Conservation (phyloP, 164 flowering plant genomes). For the Vitis rotundifolia region DNA sequence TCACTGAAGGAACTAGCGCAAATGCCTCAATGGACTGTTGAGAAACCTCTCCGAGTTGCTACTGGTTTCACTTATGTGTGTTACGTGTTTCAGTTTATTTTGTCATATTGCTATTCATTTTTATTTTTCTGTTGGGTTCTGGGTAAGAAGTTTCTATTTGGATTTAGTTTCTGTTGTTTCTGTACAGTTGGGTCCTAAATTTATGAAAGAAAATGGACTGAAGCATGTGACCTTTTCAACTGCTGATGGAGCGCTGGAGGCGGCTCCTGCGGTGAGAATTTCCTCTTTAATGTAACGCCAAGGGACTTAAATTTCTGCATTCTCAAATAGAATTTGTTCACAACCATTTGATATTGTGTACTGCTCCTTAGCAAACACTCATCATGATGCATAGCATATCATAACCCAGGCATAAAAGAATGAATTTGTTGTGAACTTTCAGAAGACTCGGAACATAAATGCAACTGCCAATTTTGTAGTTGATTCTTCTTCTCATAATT, state of each 20-base stretch:
- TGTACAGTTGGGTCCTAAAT: constrained; percentile 82
- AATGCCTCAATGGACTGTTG: constrained; percentile 97
- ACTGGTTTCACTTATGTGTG: constrained; percentile 91
- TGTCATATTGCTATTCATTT: neutral
- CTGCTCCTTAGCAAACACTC: no score
- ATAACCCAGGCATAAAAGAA: neutral
- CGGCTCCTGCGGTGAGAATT: constrained; percentile 89
- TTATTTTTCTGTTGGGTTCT: neutral
- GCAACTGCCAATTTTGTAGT: neutral
- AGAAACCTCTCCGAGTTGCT: constrained; percentile 89
- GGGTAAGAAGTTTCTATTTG: neutral
- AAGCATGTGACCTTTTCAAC: constrained; percentile 82
- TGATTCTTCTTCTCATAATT: neutral
- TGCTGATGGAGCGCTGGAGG: constrained; percentile 98
- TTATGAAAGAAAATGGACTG: constrained; percentile 80
- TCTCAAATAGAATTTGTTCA: no score
- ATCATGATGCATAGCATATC: neutral
- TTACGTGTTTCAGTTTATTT: constrained; percentile 9
- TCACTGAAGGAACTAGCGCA: constrained; percentile 77
- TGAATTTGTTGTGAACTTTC: neutral
- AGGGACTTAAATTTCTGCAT: no score
- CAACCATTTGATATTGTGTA: no score
- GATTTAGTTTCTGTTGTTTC: constrained; percentile 3
- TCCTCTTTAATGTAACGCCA: neutral
- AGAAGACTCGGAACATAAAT: neutral